phyloP scores from a whole-genome alignment of 2,329 filamentous ascomycete species.

The Ophiostoma quercus region DNA sequence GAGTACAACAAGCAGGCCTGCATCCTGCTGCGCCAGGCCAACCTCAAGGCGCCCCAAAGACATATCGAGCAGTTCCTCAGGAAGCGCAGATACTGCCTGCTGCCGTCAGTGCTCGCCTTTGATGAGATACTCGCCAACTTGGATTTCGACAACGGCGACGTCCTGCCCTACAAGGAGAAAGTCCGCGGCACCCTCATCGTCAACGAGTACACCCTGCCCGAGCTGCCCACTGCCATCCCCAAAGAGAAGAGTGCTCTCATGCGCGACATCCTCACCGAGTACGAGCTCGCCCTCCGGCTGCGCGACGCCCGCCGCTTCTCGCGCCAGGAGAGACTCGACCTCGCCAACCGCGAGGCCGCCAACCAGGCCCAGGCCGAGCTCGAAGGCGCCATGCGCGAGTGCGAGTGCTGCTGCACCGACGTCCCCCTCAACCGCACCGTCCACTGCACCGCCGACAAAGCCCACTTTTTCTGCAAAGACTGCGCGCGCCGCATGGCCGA shows the following conservation, averaged over 20 bases:
- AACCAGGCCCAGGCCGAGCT: slow-evolving; percentile 42
- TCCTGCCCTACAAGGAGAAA: slow-evolving; percentile 33
- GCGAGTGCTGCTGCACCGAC: slow-evolving; percentile 67
- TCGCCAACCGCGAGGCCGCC: slow-evolving; percentile 36
- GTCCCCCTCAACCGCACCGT: slow-evolving; percentile 62
- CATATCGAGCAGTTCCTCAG: slow-evolving; percentile 30
- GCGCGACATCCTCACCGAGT: slow-evolving; percentile 38
- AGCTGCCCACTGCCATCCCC: slow-evolving; percentile 27
- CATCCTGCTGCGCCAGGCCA: slow-evolving; percentile 36
- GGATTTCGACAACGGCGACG: slow-evolving; percentile 13
- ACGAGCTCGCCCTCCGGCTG: slow-evolving; percentile 35
- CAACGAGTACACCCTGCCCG: slow-evolving; percentile 26
- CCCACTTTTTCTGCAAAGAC: slow-evolving; percentile 58
- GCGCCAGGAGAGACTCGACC: slow-evolving; percentile 29
- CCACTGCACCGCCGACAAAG: slow-evolving; percentile 54
- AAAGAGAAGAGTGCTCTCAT: slow-evolving; percentile 23
- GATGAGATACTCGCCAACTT: slow-evolving; percentile 28
- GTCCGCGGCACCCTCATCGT: slow-evolving; percentile 25
- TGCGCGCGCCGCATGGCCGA: slow-evolving; percentile 65
- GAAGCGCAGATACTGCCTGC: slow-evolving; percentile 32
- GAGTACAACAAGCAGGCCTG: slow-evolving; percentile 24
- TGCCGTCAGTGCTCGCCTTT: slow-evolving; percentile 36
- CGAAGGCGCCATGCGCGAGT: slow-evolving; percentile 57
- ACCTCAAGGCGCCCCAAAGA: slow-evolving; percentile 32
- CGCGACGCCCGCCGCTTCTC: slow-evolving; percentile 29